Evolutionary conservation across 352 stramenopile genomes (phyloP), one percentile per base, ranked within the genome.

Genomic region (Globisporangium radiosum): DNA sequence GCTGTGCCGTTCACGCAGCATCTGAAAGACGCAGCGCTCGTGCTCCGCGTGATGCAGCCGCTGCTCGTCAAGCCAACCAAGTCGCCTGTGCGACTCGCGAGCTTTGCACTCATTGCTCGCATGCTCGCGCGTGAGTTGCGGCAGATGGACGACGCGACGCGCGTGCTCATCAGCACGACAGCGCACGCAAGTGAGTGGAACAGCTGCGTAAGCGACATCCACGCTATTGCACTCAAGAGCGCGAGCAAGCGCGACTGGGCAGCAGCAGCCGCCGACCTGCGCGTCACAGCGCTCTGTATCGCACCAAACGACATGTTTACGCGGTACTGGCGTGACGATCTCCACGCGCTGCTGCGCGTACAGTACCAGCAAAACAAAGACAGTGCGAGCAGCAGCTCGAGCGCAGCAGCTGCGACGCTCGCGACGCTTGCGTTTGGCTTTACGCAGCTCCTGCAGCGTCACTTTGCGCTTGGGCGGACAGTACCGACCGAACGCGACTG

Each of bases 321-420:
- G 15, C 75, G 77, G 0, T 90, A 89, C 42, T 93, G 83, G 80
- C 81, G 78, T 48, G 81, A 90, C 48, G 83, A 93, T 51, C 60
- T 71, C 2, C 69, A 79, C 10, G 67, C 71, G 4, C 55, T 91
- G 9, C 56, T 90, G 7, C 70, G 77, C 33, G 61, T 88, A 7
- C 80, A 90, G 58, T 80, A 76, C 17, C 71, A 87, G 50, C 70
- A 88, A n/a, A 84, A 85, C 61, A 88, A 91, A 57, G 78, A 88
- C 36, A 54, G 67, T n/a, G 36, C 52, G 1, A 69, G 59, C 4
- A 47, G 61, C 4, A 51, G 65, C 5, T 44, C 54, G 7, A 51
- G 65, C 5, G 44, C 54, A 6, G 56, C 60, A 3, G 54, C 62
- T 6, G 51, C 63, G 1, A 68, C 75, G 1, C 60, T 82, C 6